A percentile compares a stretch with the other conserved stretches of the same genome.
phyloP scores from a whole-genome alignment of 2,329 filamentous ascomycete genomes.

The Triangularia verruculosa region DNA sequence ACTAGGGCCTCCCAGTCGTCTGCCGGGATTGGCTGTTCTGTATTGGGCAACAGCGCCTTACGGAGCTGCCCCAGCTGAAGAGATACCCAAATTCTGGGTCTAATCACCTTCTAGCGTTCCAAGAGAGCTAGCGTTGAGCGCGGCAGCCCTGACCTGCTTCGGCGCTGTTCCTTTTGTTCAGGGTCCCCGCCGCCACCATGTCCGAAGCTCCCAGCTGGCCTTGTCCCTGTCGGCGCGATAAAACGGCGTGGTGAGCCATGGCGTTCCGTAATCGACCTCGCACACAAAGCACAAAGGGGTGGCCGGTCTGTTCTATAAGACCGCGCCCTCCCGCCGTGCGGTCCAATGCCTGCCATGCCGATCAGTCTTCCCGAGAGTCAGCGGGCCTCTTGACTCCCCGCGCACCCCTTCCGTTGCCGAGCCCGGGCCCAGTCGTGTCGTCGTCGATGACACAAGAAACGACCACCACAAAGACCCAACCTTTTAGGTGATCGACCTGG shows the following conservation, averaged over 20 bases:
- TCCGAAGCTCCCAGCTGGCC: constrained; percentile 9
- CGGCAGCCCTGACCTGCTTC: constrained; percentile 19
- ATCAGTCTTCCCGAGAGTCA: neutral
- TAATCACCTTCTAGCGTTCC: constrained; percentile 13
- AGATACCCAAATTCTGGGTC: constrained; percentile 5
- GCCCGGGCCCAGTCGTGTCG: neutral
- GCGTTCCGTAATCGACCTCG: constrained; percentile 9
- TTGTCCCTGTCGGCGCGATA: constrained; percentile 4
- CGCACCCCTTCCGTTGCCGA: neutral
- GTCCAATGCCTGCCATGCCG: neutral
- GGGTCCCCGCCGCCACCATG: constrained; percentile 17
- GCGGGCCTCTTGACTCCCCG: neutral
- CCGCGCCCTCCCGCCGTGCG: neutral
- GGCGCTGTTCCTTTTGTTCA: constrained; percentile 20
- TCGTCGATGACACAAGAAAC: neutral
- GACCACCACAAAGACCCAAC: neutral
- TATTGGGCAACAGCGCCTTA: constrained; percentile 9
- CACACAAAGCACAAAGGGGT: constrained; percentile 1
- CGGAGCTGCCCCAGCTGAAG: constrained; percentile 20
- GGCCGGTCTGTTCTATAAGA: constrained; percentile 8
- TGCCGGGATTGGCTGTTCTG: constrained; percentile 21
- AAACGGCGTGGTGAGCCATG: constrained; percentile 7
- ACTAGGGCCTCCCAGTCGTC: constrained; percentile 12
- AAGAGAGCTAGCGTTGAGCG: constrained; percentile 15
- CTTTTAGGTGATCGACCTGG: neutral